Base-by-base conservation (phyloP, 1,284 basidiomycete species). In the Schizophyllum amplum region DNA sequence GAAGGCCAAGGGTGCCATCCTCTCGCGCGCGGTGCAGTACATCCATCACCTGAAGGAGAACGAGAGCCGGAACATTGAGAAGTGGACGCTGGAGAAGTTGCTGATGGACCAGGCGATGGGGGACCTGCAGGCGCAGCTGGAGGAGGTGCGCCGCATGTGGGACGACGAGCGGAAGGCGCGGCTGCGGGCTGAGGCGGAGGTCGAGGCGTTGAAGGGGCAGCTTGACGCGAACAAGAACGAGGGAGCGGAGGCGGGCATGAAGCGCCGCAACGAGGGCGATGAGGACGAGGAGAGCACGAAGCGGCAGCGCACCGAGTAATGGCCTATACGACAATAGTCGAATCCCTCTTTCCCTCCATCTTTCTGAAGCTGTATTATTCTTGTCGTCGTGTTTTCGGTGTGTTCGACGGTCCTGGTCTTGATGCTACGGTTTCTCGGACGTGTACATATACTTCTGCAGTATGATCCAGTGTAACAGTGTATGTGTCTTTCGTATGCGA, bases 71-170 rank as follows among this genome's bases (percentile, higher is more conserved):
- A 93, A 94, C 64, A 93, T 94, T 63, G 92, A 95, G 70, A 92
- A 91, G 68, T 94, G 92, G 92, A 93, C 92, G n/a, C 74, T 95
- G 46, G 92, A 95, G 74, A 94, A 94, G 72, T 69, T 94, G 49
- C 75, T 94, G 56, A 93, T 92, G 87, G 92, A 95, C 67, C 92
- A 94, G 71, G 90, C 87, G 2, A 91, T 91, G 88, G 87, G 87
- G 21, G 88, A 91, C 65, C 71, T 91, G 57, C 88, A 91, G 69
- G 80, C 83, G 23, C 88, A 90, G 67, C 74, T 90, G 9, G 88
- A 90, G 64, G 87, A 90, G 69, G 76, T 87, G 69, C 80, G 86
- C 63, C 74, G 84, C 22, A 64, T 84, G 65, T 88, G 86, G 83
- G 86, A 89, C 55, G 85, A 87, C 62, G 88, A 90, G 67, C 75